Percentiles rank a stretch among this genome's conserved stretches.
Evolutionary conservation across 2,329 filamentous ascomycete species (phyloP).

Genomic region (Elsinoe ampelina): DNA sequence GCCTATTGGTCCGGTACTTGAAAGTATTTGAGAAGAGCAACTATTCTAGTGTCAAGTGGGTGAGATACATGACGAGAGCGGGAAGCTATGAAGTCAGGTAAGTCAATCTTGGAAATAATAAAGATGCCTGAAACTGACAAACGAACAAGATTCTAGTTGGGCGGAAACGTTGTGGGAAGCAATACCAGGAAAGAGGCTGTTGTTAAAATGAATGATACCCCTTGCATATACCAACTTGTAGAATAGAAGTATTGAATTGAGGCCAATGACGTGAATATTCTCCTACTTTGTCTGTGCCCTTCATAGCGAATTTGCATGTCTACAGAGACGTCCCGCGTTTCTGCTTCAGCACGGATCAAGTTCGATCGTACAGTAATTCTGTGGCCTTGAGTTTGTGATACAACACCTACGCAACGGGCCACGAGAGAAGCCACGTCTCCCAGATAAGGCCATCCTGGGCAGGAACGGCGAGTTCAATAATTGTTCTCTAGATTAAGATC

Average conservation of each 20-base stretch:
- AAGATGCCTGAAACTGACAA: constrained; percentile 4
- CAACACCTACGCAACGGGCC: neutral
- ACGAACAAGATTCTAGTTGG: neutral
- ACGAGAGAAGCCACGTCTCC: neutral
- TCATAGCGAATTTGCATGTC: too few relatives aligned
- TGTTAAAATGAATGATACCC: neutral
- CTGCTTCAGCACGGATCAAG: neutral
- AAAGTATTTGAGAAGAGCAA: constrained; percentile 99
- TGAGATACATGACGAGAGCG: constrained; percentile 95
- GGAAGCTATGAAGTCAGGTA: constrained; percentile 96
- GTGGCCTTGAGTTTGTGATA: neutral
- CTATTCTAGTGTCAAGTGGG: constrained; percentile 98
- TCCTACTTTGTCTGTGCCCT: too few relatives aligned
- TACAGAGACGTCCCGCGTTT: too few relatives aligned
- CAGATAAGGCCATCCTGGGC: neutral
- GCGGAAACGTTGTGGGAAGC: too few relatives aligned
- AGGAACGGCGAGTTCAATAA: neutral
- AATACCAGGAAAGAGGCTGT: too few relatives aligned
- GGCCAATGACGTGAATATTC: too few relatives aligned
- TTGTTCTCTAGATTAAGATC: neutral
- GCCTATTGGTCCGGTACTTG: constrained; percentile 81
- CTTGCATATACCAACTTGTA: neutral
- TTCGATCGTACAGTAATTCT: neutral
- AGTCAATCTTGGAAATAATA: constrained; percentile 14
- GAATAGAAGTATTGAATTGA: neutral